Conservation (phyloP, 2,329 filamentous ascomycete species). For the Verticillium nubilum region DNA sequence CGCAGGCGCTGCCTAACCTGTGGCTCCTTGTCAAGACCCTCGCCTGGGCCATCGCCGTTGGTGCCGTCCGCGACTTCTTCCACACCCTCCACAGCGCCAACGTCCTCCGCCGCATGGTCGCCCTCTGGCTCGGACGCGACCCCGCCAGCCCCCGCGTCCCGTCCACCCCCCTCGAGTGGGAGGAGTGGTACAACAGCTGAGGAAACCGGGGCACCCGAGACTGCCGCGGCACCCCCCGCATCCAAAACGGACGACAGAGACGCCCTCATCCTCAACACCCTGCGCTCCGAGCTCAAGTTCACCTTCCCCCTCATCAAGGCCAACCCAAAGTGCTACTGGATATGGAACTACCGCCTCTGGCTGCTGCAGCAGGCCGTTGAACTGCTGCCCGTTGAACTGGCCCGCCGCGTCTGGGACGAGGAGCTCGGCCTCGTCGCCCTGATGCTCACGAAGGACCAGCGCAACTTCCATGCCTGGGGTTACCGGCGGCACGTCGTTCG, state of each 20-base stretch:
- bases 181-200: slow-evolving; percentile 51
- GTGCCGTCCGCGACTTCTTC: slow-evolving; percentile 49
- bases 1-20: slow-evolving; percentile 66
- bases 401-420: slow-evolving; percentile 70
- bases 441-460: slow-evolving; percentile 79
- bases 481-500: slow-evolving; percentile 77
- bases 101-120: slow-evolving; percentile 56
- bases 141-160: slow-evolving; percentile 40
- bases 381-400: slow-evolving; percentile 49
- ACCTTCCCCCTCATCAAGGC: slow-evolving; percentile 78
- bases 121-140: slow-evolving; percentile 47
- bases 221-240: neutral
- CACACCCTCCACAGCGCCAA: slow-evolving; percentile 52
- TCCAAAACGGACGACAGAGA: slow-evolving; percentile 1
- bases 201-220: slow-evolving; percentile 24
- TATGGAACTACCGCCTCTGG: slow-evolving; percentile 96
- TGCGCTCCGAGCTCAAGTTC: slow-evolving; percentile 66
- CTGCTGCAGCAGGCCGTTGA: slow-evolving; percentile 66
- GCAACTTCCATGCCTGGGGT: slow-evolving; percentile 96
- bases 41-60: slow-evolving; percentile 46
- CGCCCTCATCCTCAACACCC: slow-evolving; percentile 43
- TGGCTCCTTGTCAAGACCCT: slow-evolving; percentile 50
- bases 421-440: slow-evolving; percentile 80
- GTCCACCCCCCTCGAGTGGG: slow-evolving; percentile 33
- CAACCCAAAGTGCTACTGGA: slow-evolving; percentile 98